Conservation (phyloP, 352 stramenopile species). For the Blastocystis sp. region DNA sequence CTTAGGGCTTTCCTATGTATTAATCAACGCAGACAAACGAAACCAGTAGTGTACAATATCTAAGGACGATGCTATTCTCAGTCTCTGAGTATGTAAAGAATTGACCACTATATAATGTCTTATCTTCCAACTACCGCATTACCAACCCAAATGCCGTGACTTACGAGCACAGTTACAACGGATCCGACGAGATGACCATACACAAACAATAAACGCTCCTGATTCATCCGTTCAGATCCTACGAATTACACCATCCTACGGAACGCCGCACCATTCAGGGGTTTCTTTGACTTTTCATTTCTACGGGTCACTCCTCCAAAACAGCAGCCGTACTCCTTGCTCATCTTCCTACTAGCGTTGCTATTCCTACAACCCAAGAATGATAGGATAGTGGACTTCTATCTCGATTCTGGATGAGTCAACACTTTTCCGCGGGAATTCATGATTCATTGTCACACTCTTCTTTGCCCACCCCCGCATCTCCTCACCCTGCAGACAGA, state of each 20-base stretch:
- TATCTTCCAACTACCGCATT: slow-evolving; percentile 29
- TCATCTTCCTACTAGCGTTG: background rate
- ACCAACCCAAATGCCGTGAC: background rate
- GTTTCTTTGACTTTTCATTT: background rate
- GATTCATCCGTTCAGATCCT: slow-evolving; percentile 36
- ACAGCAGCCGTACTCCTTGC: background rate
- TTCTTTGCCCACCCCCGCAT: too few relatives aligned
- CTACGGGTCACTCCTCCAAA: background rate
- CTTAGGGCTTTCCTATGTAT: background rate
- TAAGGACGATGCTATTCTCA: slow-evolving; percentile 3
- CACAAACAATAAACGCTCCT: slow-evolving; percentile 28
- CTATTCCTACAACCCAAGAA: too few relatives aligned
- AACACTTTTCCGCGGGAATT: too few relatives aligned
- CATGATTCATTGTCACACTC: too few relatives aligned
- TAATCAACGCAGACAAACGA: background rate
- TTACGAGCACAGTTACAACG: slow-evolving; percentile 24
- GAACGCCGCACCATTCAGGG: slow-evolving; percentile 1
- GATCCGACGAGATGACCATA: slow-evolving; percentile 32
- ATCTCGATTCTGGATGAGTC: too few relatives aligned
- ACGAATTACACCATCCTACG: background rate
- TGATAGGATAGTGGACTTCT: too few relatives aligned
- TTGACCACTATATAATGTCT: slow-evolving; percentile 33
- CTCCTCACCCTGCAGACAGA: too few relatives aligned
- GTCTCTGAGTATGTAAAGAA: background rate
- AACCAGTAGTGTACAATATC: slow-evolving; percentile 1